A percentile compares a stretch with the other conserved stretches of the same genome.
Evolutionary conservation across 305 asterid genomes (phyloP).

Genomic region (Solanum chacoense): DNA sequence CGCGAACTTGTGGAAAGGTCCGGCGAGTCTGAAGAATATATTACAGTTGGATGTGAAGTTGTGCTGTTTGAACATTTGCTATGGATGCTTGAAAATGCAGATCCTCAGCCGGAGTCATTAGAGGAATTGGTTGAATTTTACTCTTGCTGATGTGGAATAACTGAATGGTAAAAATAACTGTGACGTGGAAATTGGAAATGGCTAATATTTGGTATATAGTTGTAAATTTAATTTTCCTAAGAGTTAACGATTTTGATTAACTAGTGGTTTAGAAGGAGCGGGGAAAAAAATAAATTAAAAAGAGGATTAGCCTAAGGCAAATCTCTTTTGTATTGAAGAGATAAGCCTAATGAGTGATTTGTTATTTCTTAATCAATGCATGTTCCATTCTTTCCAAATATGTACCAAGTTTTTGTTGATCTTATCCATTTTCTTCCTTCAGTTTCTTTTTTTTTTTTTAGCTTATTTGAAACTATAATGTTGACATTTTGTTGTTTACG

Average conservation of each 20-base stretch:
- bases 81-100: slow-evolving; percentile 80
- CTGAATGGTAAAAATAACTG: slow-evolving; percentile 2
- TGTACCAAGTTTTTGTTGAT: background rate
- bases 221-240: slow-evolving; percentile 16
- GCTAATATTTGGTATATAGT: slow-evolving; percentile 23
- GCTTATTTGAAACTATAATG: background rate
- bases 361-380: slow-evolving; percentile 2
- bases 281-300: background rate
- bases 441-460: background rate
- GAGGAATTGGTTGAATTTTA: slow-evolving; percentile 58
- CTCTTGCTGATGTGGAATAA: slow-evolving; percentile 34
- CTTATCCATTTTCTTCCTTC: background rate
- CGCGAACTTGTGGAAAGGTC: slow-evolving; percentile 9
- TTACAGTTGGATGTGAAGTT: slow-evolving; percentile 55
- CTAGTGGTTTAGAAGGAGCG: slow-evolving; percentile 30
- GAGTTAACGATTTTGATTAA: slow-evolving; percentile 9
- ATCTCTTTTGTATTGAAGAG: slow-evolving; percentile 6
- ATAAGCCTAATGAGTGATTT: slow-evolving; percentile 13
- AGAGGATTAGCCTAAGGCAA: slow-evolving; percentile 41
- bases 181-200: slow-evolving; percentile 12
- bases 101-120: slow-evolving; percentile 60
- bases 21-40: background rate
- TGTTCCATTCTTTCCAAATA: background rate
- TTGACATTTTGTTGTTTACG: background rate
- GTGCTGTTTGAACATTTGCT: slow-evolving; percentile 65